Evolutionary conservation across 495 filamentous ascomycete species (phyloP).

Genomic region (Hyaloscypha finlandica): DNA sequence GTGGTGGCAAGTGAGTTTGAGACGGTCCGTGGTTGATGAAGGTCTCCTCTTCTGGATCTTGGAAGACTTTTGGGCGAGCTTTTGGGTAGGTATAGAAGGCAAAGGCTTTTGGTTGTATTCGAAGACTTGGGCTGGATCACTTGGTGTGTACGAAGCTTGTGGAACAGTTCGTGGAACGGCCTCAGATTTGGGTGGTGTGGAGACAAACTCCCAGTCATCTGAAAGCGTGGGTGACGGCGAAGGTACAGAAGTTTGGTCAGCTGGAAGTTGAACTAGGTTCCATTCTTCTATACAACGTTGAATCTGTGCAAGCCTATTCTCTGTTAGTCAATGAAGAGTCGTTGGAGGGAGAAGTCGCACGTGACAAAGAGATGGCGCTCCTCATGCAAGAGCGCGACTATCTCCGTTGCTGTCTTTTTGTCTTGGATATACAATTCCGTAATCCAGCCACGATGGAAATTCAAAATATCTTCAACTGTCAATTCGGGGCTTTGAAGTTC

Average conservation of each 20-base stretch:
- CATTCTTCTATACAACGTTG: conserved; percentile 22
- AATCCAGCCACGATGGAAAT: conserved; percentile 24
- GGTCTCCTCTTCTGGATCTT: neutral
- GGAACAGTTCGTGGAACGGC: neutral
- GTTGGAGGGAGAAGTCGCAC: conserved; percentile 14
- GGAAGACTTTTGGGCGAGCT: neutral
- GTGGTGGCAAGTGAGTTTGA: conserved; percentile 12
- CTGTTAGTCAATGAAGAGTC: neutral
- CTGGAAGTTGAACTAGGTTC: conserved; percentile 10
- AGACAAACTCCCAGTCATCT: conserved; percentile 16
- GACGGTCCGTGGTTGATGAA: neutral
- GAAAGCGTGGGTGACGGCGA: neutral
- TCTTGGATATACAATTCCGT: conserved; percentile 24
- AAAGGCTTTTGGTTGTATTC: conserved; percentile 18
- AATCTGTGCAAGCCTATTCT: conserved; percentile 21
- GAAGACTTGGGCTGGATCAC: conserved; percentile 10
- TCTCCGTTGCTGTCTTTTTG: conserved; percentile 21
- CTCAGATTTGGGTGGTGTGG: neutral
- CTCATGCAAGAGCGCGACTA: conserved; percentile 21
- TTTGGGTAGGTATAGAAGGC: conserved; percentile 16
- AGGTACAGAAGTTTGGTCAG: neutral
- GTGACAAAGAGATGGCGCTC: conserved; percentile 18
- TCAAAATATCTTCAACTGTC: conserved; percentile 25
- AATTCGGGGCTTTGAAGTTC: conserved; percentile 21
- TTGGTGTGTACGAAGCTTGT: conserved; percentile 1